Base-by-base conservation (phyloP, 2,329 filamentous ascomycete species). In the Neonectria neomacrospora region DNA sequence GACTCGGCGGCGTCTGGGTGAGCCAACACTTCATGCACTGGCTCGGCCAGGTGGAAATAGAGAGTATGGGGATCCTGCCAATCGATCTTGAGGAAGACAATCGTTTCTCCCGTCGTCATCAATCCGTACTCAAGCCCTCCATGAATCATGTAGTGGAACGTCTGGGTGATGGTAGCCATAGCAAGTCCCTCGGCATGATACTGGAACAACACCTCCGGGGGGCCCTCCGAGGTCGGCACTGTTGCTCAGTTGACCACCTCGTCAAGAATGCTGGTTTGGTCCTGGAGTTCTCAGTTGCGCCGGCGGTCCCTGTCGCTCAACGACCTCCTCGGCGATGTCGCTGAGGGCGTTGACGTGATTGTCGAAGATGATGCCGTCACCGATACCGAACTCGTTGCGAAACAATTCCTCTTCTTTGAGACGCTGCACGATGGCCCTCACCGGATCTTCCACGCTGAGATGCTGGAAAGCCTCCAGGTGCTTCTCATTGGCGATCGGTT, bases 101-200 rank as follows among this genome's bases (percentile, higher is more conserved):
- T 64, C 3, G 57, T 50, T 4, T 67, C 23, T 5, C 64, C 56
- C 0, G 48, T 68, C 0, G 61, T 68, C 22, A 85, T 56, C 23
- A 77, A 73, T 10, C 82, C 77, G 62, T 81, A 82, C 57, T 81
- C 76, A 5, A 83, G 73, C 0, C 83, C 79, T 14, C 72, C 73
- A 52, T 80, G 67, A 8, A 86, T 77, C 78, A 86, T 86, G 70
- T 85, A 84, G 37, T 81, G 77, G 67, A 81, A 86, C 0, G 77
- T 80, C 71, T 86, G 79, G 4, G 80, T 81, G 41, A 86, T 71
- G 12, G 82, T 78, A 22, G 82, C 78, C 11, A 78, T 75, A 0
- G 79, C 72, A 5, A 82, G 73, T 62, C 70, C 76, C 57, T 79
- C 76, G n/a, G 77, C 77, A 37, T 76, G 65, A 47, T 81, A 77